These are phyloP conservation scores for Parascedosporium putredinis DNA, from an alignment of 2,329 filamentous ascomycete species.

Conservation along the genomic window DNA sequence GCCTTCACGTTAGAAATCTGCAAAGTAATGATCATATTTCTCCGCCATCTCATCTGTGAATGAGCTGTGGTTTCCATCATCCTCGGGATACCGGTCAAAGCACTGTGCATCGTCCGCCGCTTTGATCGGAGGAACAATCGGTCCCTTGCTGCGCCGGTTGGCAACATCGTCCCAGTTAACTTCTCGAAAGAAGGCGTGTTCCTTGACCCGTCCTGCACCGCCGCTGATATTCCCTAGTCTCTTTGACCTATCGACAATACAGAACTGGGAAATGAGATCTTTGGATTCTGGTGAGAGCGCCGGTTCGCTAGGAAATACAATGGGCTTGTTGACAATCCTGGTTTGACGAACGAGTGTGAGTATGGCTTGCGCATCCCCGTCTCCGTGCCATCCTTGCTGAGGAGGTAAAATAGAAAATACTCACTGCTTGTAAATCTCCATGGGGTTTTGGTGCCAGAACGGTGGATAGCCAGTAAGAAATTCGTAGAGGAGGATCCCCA, in stretches of 20 bases:
- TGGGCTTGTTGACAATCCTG: slow-evolving; percentile 69
- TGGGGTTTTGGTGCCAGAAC: slow-evolving; percentile 79
- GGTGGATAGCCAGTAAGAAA: slow-evolving; percentile 78
- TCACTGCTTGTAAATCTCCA: slow-evolving; percentile 75
- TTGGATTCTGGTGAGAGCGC: slow-evolving; percentile 57
- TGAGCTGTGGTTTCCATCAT: slow-evolving; percentile 51
- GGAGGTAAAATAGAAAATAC: slow-evolving; percentile 16
- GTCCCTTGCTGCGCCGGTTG: slow-evolving; percentile 52
- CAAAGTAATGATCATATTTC: slow-evolving; percentile 62
- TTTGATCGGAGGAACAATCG: slow-evolving; percentile 65
- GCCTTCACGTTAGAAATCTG: slow-evolving; percentile 57
- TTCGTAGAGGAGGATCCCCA: slow-evolving; percentile 76
- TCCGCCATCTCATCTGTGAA: slow-evolving; percentile 60
- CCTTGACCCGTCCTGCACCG: slow-evolving; percentile 60
- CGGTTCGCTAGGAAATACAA: slow-evolving; percentile 61
- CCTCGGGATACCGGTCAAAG: slow-evolving; percentile 75
- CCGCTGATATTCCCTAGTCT: slow-evolving; percentile 71
- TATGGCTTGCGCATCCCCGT: no score
- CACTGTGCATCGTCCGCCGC: slow-evolving; percentile 68
- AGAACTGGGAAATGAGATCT: slow-evolving; percentile 66
- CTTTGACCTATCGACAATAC: slow-evolving; percentile 68
- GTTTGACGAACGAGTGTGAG: background rate
- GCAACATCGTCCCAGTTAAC: slow-evolving; percentile 67
- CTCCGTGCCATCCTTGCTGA: no score
- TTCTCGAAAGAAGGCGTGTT: slow-evolving; percentile 63